phyloP scores from a whole-genome alignment of 148 eudicot genomes.

The Amaranthus palmeri region DNA sequence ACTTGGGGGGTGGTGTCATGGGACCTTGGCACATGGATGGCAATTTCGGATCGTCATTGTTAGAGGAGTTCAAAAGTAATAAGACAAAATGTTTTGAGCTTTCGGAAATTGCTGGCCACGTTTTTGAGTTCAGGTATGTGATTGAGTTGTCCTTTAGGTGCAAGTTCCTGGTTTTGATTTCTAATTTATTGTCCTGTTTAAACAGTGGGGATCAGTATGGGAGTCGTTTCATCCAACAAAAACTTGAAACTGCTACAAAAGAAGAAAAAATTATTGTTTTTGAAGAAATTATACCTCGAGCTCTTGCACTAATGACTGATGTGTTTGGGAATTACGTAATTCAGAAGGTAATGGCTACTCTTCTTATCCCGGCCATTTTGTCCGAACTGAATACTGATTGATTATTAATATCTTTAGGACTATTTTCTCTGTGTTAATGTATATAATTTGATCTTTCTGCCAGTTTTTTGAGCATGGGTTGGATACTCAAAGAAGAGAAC shows the following conservation, averaged over 20 bases:
- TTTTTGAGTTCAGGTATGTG: conserved; percentile 89
- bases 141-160: conserved; percentile 5
- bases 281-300: conserved; percentile 80
- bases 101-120: conserved; percentile 83
- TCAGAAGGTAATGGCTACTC: conserved; percentile 62
- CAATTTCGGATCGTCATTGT: conserved; percentile 59
- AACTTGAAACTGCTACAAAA: conserved; percentile 85
- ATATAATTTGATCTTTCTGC: conserved; percentile 6
- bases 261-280: conserved; percentile 96
- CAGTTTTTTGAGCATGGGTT: conserved; percentile 99
- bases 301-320: conserved; percentile 92
- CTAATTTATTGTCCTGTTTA: conserved; percentile 12
- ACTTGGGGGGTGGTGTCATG: conserved; percentile 63
- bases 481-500: conserved; percentile 78
- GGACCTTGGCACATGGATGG: conserved; percentile 83
- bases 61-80: conserved; percentile 96
- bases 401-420: neutral
- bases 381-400: neutral
- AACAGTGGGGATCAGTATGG: conserved; percentile 98
- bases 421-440: conserved; percentile 6
- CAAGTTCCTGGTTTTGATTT: neutral
- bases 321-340: conserved; percentile 97
- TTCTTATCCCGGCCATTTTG: neutral
- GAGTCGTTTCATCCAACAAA: conserved; percentile 97
- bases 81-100: conserved; percentile 88